These are phyloP conservation scores for Arabidopsis lyrata DNA, from an alignment of 441 rosid genomes.

Conservation along the genomic window DNA sequence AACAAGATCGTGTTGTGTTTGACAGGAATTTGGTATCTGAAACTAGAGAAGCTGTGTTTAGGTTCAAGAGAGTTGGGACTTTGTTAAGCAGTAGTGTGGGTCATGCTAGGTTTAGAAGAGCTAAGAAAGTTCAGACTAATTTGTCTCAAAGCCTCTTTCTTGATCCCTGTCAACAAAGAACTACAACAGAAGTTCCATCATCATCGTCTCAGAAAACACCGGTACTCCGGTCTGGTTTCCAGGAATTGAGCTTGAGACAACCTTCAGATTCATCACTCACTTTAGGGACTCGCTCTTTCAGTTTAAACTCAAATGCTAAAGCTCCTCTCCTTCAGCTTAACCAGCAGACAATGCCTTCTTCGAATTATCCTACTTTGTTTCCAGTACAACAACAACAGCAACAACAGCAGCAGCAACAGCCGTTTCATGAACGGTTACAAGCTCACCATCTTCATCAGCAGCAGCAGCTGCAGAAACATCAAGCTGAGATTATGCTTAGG, in stretches of 20 bases:
- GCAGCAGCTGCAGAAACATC: slow-evolving; percentile 68
- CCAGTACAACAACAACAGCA: slow-evolving; percentile 39
- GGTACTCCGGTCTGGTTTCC: slow-evolving; percentile 51
- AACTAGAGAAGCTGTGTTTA: slow-evolving; percentile 81
- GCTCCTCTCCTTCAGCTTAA: slow-evolving; percentile 53
- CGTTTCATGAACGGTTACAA: slow-evolving; percentile 46
- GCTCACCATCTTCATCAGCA: slow-evolving; percentile 61
- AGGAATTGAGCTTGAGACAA: slow-evolving; percentile 63
- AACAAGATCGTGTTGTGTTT: slow-evolving; percentile 59
- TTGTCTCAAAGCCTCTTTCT: slow-evolving; percentile 60
- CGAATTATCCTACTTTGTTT: slow-evolving; percentile 31
- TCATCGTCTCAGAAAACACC: slow-evolving; percentile 48
- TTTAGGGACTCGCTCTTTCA: slow-evolving; percentile 60
- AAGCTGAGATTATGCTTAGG: slow-evolving; percentile 73
- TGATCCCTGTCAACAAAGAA: slow-evolving; percentile 46
- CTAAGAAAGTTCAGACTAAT: slow-evolving; percentile 58
- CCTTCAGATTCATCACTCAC: slow-evolving; percentile 61
- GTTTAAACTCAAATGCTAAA: slow-evolving; percentile 65
- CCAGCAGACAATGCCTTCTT: slow-evolving; percentile 29
- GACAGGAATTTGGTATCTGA: slow-evolving; percentile 65
- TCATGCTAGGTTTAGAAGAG: slow-evolving; percentile 91
- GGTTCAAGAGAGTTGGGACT: slow-evolving; percentile 81
- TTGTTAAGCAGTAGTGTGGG: slow-evolving; percentile 74
- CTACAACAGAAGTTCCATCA: slow-evolving; percentile 42
- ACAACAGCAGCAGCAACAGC: slow-evolving; percentile 54